Base-by-base conservation (phyloP, 1,284 basidiomycete genomes). In the Naganishia albida region DNA sequence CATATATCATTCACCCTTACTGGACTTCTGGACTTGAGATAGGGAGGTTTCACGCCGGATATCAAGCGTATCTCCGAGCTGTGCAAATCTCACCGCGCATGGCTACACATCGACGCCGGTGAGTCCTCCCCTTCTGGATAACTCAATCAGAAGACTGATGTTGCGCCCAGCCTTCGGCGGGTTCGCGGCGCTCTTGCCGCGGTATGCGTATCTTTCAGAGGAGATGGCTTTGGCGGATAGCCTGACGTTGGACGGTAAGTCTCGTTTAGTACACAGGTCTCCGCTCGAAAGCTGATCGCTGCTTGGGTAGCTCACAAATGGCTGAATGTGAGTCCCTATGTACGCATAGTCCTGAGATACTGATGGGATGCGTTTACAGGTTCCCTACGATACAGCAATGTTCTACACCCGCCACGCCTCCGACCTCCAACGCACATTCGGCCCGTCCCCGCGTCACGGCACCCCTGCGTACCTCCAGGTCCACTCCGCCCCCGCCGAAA, bases 81-180 rank as follows among this genome's bases (percentile, higher is more conserved):
- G 30, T 82, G 81, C 63, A 75, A 77, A 57, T 43, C 66, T 30
- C 80, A 81, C 65, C 72, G 70, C 7, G 80, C 80, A 0, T 84
- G 83, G 82, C 69, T 84, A 2, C 83, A 84, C 69, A 73, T 83
- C 39, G 83, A 83, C 70, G 82, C 79, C 4, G 81, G 80, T 81
- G 50, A 59, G 77, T 69, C 30, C 12, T 4, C 20, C 7, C 2
- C 4, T 43, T 26, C 7, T 7, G 12, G 16, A 13, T 7, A 16
- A 30, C 20, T 20, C 30, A 34, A 15, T 25, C 49, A n/a, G 2
- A 34, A 34, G 20, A 15, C 50, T n/a, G 23, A 12, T 20, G 16
- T 18, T 30, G 20, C 3, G 25, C 18, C n/a, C 8, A 80, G 83
- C 83, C 2, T 84, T 84, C 60, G 81, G 80, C 2, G 81, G 80